Percentiles rank a stretch among this genome's conserved stretches.
Evolutionary conservation across 495 filamentous ascomycete species (phyloP).

Genomic region (Schizothecium vesticola): DNA sequence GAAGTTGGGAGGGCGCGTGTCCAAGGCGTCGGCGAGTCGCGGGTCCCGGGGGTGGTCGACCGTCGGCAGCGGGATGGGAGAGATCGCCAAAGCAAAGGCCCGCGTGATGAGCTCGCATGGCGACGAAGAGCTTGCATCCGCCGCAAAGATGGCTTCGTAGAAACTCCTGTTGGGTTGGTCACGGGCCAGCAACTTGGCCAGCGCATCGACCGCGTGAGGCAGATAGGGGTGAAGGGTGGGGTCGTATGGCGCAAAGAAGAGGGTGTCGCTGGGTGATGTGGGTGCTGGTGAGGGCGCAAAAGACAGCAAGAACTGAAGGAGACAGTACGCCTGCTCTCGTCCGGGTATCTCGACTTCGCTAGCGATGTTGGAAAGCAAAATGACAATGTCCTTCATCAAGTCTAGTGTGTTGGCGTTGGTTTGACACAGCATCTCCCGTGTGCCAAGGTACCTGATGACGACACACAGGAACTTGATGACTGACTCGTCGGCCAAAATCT

Average conservation of each 20-base stretch:
- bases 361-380: slow-evolving; percentile 80
- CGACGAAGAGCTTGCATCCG: slow-evolving; percentile 52
- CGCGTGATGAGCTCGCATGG: slow-evolving; percentile 81
- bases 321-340: slow-evolving; percentile 79
- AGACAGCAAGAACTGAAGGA: slow-evolving; percentile 83
- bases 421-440: slow-evolving; percentile 78
- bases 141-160: slow-evolving; percentile 72
- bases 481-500: slow-evolving; percentile 60
- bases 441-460: slow-evolving; percentile 81
- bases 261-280: slow-evolving; percentile 43
- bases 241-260: slow-evolving; percentile 77
- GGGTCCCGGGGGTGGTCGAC: slow-evolving; percentile 1
- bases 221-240: slow-evolving; percentile 80
- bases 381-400: slow-evolving; percentile 93
- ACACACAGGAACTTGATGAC: slow-evolving; percentile 76
- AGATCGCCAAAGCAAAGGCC: slow-evolving; percentile 82
- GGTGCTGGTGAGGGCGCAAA: slow-evolving; percentile 75
- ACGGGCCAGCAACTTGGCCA: slow-evolving; percentile 87
- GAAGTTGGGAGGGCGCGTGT: slow-evolving; percentile 41
- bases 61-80: slow-evolving; percentile 47
- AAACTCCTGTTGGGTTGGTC: slow-evolving; percentile 88
- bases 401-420: slow-evolving; percentile 78
- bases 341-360: slow-evolving; percentile 75
- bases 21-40: slow-evolving; percentile 40
- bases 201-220: slow-evolving; percentile 77